Conservation (phyloP, 2,329 filamentous ascomycete genomes). For the Phyllosticta citriasiana region DNA sequence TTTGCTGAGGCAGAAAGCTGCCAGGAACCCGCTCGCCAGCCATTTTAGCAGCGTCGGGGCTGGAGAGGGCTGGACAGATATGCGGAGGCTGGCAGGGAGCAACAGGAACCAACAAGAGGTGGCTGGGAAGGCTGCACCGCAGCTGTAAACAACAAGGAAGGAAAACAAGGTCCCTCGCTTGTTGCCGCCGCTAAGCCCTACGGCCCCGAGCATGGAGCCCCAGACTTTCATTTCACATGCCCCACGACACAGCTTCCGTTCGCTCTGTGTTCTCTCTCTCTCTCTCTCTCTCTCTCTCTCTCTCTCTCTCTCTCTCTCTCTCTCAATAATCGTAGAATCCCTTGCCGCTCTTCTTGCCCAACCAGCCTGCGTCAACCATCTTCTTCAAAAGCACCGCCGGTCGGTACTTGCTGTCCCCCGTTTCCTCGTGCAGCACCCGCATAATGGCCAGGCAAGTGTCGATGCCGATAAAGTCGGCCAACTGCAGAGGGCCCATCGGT, state of each 20-base stretch:
- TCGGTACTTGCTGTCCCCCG: conserved; percentile 90
- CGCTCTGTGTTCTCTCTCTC: too few species aligned
- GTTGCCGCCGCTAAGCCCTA: conserved; percentile 10
- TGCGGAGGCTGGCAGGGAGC: conserved; percentile 3
- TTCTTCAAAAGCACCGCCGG: conserved; percentile 79
- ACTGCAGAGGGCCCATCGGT: conserved; percentile 87
- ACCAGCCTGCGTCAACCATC: conserved; percentile 97
- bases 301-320: not conserved
- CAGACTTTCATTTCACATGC: conserved; percentile 6
- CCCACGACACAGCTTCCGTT: not conserved
- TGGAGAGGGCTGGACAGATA: not conserved
- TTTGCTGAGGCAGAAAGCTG: not conserved
- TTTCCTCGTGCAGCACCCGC: conserved; percentile 85
- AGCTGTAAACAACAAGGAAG: not conserved
- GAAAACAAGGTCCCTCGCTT: conserved; percentile 1
- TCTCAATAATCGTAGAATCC: conserved; percentile 78
- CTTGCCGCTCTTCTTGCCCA: conserved; percentile 95
- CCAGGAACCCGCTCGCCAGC: not conserved
- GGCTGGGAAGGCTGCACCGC: not conserved
- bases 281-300: not conserved
- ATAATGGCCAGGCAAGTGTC: conserved; percentile 96
- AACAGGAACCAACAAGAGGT: not conserved
- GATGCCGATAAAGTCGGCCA: conserved; percentile 94
- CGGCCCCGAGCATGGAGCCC: not conserved
- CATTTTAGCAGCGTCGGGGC: not conserved